Percentiles rank a stretch among this genome's conserved stretches.
Conservation (phyloP, 495 filamentous ascomycete species). For the Parmelia sp. region DNA sequence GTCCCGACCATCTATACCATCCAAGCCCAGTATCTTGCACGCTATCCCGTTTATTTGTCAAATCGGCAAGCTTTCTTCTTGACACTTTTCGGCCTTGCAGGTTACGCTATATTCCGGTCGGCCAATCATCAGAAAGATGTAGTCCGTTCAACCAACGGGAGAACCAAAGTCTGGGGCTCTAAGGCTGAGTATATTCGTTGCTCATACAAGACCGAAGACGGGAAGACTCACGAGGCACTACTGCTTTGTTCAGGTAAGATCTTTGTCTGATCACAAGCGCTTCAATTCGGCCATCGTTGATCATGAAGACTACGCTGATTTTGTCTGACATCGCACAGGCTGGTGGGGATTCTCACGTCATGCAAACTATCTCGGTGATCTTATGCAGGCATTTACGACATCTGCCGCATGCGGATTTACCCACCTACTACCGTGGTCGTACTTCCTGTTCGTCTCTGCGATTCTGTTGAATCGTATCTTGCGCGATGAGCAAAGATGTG, state of each 20-base stretch:
- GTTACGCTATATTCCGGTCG: constrained; percentile 41
- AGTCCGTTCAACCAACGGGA: constrained; percentile 37
- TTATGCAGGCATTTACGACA: constrained; percentile 38
- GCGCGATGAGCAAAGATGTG: constrained; percentile 38
- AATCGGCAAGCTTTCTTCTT: constrained; percentile 28
- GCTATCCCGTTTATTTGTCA: constrained; percentile 37
- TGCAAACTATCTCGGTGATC: constrained; percentile 44
- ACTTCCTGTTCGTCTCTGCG: constrained; percentile 39
- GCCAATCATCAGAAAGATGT: constrained; percentile 46
- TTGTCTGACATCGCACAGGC: constrained; percentile 18
- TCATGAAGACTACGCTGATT: background rate
- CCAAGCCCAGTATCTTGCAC: constrained; percentile 44
- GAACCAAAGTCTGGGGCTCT: constrained; percentile 40
- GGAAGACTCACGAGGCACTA: constrained; percentile 35
- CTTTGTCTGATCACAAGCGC: constrained; percentile 2
- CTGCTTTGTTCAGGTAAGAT: constrained; percentile 37
- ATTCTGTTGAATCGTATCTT: constrained; percentile 23
- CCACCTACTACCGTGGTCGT: constrained; percentile 41
- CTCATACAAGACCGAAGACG: constrained; percentile 38
- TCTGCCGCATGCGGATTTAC: constrained; percentile 39
- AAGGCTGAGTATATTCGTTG: constrained; percentile 36
- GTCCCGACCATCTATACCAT: constrained; percentile 43
- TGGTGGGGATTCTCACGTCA: constrained; percentile 48
- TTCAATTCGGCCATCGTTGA: background rate
- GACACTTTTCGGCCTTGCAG: constrained; percentile 32